A percentile compares a stretch with the other conserved stretches of the same genome.
Evolutionary conservation across 2,329 filamentous ascomycete species (phyloP).

Genomic region (Penicillium sclerotiorum): DNA sequence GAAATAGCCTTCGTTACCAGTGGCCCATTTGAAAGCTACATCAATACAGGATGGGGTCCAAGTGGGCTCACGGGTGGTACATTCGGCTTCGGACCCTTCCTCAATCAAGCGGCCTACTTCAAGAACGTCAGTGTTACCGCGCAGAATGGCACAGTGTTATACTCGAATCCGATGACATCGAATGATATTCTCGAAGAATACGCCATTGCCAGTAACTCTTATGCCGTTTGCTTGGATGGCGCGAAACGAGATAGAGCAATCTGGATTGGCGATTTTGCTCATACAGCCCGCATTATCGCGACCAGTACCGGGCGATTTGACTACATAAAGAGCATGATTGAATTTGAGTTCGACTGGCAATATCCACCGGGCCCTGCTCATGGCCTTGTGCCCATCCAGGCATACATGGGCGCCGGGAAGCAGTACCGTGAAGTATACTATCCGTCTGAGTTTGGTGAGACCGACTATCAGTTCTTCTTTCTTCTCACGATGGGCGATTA

Average conservation of each 20-base stretch:
- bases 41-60: conserved; percentile 1
- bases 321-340: conserved; percentile 8
- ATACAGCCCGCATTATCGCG: conserved; percentile 9
- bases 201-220: conserved; percentile 6
- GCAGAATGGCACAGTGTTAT: conserved; percentile 3
- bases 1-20: conserved; percentile 1
- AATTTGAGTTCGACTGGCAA: conserved; percentile 10
- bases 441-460: conserved; percentile 6
- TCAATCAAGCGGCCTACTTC: conserved; percentile 6
- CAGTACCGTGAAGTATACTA: conserved; percentile 7
- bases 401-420: conserved; percentile 7
- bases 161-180: conserved; percentile 7
- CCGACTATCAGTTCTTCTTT: conserved; percentile 9
- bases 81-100: conserved; percentile 12
- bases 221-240: conserved; percentile 34
- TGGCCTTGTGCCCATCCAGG: conserved; percentile 5
- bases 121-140: conserved; percentile 6
- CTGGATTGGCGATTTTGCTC: conserved; percentile 60
- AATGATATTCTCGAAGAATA: conserved; percentile 7
- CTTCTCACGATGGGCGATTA: conserved; percentile 3
- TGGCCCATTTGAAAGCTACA: not conserved
- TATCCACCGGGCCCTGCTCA: conserved; percentile 6
- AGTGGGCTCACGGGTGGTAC: conserved; percentile 5
- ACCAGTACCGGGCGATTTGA: conserved; percentile 8
- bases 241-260: conserved; percentile 45